These are phyloP conservation scores for Apiospora saccharicola DNA, from an alignment of 2,329 filamentous ascomycete species.

Conservation along the genomic window DNA sequence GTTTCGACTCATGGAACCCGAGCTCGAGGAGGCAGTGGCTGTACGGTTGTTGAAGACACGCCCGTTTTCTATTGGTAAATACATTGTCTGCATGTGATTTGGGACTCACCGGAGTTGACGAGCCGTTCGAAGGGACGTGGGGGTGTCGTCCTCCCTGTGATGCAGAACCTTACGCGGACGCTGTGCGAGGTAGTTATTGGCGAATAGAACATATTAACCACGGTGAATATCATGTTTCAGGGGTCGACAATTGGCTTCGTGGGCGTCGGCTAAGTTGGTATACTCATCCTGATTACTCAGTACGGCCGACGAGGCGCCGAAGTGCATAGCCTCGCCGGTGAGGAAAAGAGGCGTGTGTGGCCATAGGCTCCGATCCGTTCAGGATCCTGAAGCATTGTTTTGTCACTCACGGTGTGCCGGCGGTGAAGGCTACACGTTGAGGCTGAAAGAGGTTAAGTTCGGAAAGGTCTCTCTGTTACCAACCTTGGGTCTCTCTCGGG, in stretches of 20 bases:
- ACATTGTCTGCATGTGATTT: neutral
- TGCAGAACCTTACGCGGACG: neutral
- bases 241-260: neutral
- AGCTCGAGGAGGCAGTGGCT: neutral
- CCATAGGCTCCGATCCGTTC: slow-evolving; percentile 13
- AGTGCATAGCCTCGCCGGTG: slow-evolving; percentile 14
- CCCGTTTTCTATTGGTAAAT: neutral
- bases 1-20: neutral
- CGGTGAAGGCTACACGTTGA: slow-evolving; percentile 9
- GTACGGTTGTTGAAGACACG: neutral
- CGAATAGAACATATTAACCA: neutral
- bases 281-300: slow-evolving; percentile 18
- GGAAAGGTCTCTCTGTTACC: neutral
- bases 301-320: slow-evolving; percentile 13
- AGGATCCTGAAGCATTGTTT: neutral
- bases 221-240: neutral
- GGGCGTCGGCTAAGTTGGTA: neutral
- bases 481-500: neutral
- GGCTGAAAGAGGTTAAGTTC: slow-evolving; percentile 11
- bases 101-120: neutral
- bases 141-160: neutral
- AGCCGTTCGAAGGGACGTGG: neutral
- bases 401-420: slow-evolving; percentile 14
- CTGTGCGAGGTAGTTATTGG: neutral
- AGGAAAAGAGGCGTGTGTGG: neutral